Evolutionary conservation across 768 basidiomycete genomes (phyloP).

Genomic region (Russula ochroleuca): DNA sequence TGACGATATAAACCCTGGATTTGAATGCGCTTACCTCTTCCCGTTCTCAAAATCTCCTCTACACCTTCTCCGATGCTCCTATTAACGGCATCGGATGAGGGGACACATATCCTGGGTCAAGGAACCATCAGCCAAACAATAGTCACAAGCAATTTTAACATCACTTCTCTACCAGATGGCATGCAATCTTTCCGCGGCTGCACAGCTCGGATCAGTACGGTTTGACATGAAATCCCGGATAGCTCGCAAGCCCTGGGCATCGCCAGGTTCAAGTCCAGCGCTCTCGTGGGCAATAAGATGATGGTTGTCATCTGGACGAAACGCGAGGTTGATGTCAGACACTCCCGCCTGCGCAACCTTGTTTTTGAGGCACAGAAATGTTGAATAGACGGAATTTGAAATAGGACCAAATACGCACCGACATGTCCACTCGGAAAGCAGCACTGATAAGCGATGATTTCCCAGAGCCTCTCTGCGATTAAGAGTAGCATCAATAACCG

Average conservation of each 20-base stretch:
- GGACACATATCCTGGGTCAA: constrained; percentile 11
- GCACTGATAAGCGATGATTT: constrained; percentile 12
- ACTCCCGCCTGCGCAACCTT: neutral
- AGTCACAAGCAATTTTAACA: neutral
- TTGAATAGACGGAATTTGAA: neutral
- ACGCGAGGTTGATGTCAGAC: neutral
- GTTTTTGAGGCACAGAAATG: neutral
- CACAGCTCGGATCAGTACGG: neutral
- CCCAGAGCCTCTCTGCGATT: constrained; percentile 8
- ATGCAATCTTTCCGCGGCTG: constrained; percentile 1
- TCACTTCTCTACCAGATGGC: constrained; percentile 2
- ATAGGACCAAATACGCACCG: neutral
- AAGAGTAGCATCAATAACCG: neutral
- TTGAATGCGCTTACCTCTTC: neutral
- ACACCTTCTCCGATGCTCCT: constrained; percentile 6
- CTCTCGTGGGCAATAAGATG: constrained; percentile 10
- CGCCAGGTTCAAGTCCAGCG: constrained; percentile 1
- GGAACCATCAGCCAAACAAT: neutral
- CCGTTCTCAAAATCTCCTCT: constrained; percentile 4
- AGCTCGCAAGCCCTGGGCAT: neutral
- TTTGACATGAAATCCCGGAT: constrained; percentile 12
- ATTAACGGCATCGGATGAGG: neutral
- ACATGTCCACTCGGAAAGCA: constrained; percentile 8
- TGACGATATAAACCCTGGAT: neutral
- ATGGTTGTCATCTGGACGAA: neutral